phyloP scores from a whole-genome alignment of 306 rosid species.

The Casuarina equisetifolia region DNA sequence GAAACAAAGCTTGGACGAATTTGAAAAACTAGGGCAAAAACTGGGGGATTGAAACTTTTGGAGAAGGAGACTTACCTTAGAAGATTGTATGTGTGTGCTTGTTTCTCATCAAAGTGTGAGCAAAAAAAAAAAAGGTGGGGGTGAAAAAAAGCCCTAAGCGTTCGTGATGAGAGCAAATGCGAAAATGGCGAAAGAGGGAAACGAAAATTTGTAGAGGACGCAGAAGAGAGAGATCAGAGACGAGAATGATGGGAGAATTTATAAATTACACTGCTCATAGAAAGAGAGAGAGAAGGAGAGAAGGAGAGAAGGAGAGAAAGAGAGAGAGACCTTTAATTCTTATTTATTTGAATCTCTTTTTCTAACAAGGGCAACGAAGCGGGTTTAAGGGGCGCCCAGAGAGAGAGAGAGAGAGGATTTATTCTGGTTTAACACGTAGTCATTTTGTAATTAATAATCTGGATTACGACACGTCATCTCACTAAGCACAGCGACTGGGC shows the following conservation, averaged over 20 bases:
- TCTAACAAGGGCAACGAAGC: not conserved
- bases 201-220: slow-evolving; percentile 30
- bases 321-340: not conserved
- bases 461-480: slow-evolving; percentile 3
- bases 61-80: slow-evolving; percentile 49
- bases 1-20: slow-evolving; percentile 33
- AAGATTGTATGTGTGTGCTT: slow-evolving; percentile 20
- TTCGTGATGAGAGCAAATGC: slow-evolving; percentile 13
- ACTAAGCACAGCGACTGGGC: not conserved
- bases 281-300: not conserved
- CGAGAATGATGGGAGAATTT: slow-evolving; percentile 30
- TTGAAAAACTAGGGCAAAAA: slow-evolving; percentile 24
- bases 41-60: slow-evolving; percentile 23
- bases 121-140: slow-evolving; percentile 1
- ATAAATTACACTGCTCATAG: slow-evolving; percentile 20
- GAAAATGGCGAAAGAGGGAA: slow-evolving; percentile 9
- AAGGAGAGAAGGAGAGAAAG: slow-evolving; percentile 24
- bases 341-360: not conserved
- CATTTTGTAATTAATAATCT: not conserved
- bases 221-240: slow-evolving; percentile 23
- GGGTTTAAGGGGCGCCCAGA: slow-evolving; percentile 9
- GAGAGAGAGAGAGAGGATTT: slow-evolving; percentile 21
- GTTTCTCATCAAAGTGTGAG: slow-evolving; percentile 10
- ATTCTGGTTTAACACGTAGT: slow-evolving; percentile 40
- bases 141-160: slow-evolving; percentile 26